phyloP scores from a whole-genome alignment of 2,329 filamentous ascomycete genomes.

The Fusarium fujikuroi region DNA sequence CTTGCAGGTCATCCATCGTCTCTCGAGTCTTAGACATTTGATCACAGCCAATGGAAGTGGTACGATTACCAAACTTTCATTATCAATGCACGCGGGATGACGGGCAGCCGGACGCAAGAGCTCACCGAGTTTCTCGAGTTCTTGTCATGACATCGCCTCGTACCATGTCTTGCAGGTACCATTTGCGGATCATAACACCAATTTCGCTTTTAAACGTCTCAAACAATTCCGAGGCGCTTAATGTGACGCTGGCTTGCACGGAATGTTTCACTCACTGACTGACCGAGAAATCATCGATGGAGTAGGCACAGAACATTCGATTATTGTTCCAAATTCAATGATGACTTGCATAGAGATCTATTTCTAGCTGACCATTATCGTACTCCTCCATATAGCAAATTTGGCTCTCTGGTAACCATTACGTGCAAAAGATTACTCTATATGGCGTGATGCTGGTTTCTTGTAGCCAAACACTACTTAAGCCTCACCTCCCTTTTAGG shows the following conservation, averaged over 20 bases:
- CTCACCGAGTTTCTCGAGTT: not conserved
- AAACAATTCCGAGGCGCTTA: not conserved
- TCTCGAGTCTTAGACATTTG: not conserved
- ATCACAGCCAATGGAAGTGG: constrained; percentile 22
- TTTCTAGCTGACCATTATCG: rapidly evolving
- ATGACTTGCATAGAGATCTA: not conserved
- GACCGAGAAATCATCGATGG: not conserved
- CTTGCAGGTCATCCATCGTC: not conserved
- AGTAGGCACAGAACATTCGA: not conserved
- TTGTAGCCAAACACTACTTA: no score
- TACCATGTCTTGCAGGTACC: not conserved
- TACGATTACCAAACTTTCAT: constrained; percentile 20
- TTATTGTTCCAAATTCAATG: not conserved
- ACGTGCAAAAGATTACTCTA: not conserved
- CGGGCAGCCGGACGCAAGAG: not conserved
- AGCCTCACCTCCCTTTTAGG: no score
- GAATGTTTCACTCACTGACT: not conserved
- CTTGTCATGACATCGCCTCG: not conserved
- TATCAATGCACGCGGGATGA: not conserved
- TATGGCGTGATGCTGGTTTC: not conserved
- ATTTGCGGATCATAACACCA: not conserved
- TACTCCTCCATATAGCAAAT: rapidly evolving
- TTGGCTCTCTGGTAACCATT: rapidly evolving
- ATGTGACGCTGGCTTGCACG: not conserved
- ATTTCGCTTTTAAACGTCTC: not conserved